These are phyloP conservation scores for Chrysoporthe puriensis DNA, from an alignment of 2,329 filamentous ascomycete species.

Conservation along the genomic window DNA sequence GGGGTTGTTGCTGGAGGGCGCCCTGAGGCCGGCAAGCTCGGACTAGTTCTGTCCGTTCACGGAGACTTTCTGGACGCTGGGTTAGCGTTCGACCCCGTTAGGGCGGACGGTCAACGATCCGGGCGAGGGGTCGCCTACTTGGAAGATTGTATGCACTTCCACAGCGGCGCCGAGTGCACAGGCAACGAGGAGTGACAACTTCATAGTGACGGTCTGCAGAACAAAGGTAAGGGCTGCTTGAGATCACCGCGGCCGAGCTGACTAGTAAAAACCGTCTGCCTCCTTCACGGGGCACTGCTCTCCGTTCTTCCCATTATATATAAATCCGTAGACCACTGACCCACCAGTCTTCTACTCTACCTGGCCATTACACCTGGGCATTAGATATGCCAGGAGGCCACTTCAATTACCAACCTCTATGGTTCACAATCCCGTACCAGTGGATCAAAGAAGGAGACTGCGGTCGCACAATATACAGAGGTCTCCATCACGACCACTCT, in stretches of 20 bases:
- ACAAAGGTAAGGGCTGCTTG: background rate
- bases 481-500: background rate
- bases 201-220: slow-evolving; percentile 36
- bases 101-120: background rate
- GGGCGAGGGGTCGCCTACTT: slow-evolving; percentile 36
- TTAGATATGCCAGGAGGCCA: background rate
- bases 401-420: background rate
- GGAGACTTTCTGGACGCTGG: slow-evolving; percentile 44
- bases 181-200: slow-evolving; percentile 40
- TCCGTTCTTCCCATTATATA: background rate
- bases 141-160: slow-evolving; percentile 48
- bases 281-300: background rate
- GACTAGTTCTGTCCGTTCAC: slow-evolving; percentile 50
- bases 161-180: slow-evolving; percentile 42
- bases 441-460: background rate
- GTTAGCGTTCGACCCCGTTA: background rate
- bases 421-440: background rate
- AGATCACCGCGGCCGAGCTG: background rate
- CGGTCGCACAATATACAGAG: background rate
- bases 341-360: no score
- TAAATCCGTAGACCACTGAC: background rate
- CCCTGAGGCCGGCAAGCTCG: slow-evolving; percentile 49
- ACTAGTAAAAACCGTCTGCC: background rate
- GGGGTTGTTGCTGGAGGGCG: slow-evolving; percentile 56
- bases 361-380: no score